Base-by-base conservation (phyloP, 73 alveolate genomes). In the Loxodes magnus region DNA sequence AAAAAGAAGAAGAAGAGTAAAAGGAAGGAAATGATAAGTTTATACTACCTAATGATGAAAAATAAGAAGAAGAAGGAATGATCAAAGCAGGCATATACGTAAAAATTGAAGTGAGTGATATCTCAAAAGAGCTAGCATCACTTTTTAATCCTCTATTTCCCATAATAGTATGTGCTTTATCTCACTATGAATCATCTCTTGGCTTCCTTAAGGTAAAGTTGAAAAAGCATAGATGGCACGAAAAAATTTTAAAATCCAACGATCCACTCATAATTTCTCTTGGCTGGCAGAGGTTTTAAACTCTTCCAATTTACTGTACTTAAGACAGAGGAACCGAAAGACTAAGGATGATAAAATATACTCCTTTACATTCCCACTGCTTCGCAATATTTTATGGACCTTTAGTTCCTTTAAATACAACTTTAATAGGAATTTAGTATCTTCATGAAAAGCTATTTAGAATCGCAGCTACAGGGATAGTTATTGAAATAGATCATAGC, bases 261-360 rank as follows among this genome's bases (percentile, higher is more conserved):
- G 99, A 96, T 50, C 99, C 99, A 23, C 67, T 96, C 44, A 73
- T 96, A 9, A 55, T 96, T 66, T 86, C 98, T 5, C 74, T 96
- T 24, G 99, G 99, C 26, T 96, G 99, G 99, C 65, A 96, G 25
- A 82, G 98, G 60, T 96, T 94, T 76, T 94, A 96, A 71, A 81
- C 97, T 14, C 70, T 94, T 46, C 97, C 95, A 63, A 86, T 85
- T 5, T 76, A 43, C 65, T 67, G 88, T 51, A 82, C 90, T 7
- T 86, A 85, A 74, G 97, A 91, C 70, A 43, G 56, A 5, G 41
- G 58, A 77, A 89, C 56, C 53, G 61, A 74, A 51, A 68, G 98
- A 21, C 55, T 83, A 62, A 49, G 99, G 31, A 58, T 78, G 76
- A 60, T 96, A 35, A 96, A 96, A 71, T 96, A 96, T 66, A 94